Percentiles rank a stretch among this genome's conserved stretches.
phyloP scores from a whole-genome alignment of 495 filamentous ascomycete genomes.

The Penicillium pancosmium region DNA sequence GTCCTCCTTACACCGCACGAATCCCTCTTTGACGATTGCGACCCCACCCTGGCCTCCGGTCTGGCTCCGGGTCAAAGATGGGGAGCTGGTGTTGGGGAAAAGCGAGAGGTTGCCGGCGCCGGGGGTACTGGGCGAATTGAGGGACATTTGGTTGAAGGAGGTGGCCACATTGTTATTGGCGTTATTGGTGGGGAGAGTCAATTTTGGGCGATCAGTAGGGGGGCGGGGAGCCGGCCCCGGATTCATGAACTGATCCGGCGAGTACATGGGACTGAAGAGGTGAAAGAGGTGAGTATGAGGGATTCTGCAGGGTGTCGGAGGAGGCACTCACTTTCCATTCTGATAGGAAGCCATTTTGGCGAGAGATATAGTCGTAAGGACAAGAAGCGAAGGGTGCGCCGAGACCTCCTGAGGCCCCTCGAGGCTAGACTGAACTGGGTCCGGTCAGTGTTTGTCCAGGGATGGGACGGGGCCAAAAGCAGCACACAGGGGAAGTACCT shows the following conservation, averaged over 20 bases:
- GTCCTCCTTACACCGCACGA: slow-evolving; percentile 85
- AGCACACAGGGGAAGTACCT: background rate
- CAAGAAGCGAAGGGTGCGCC: slow-evolving; percentile 24
- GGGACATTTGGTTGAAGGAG: slow-evolving; percentile 73
- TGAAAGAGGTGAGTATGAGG: background rate
- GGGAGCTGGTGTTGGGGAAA: slow-evolving; percentile 64
- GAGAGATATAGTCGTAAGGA: slow-evolving; percentile 13
- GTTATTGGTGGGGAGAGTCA: slow-evolving; percentile 67
- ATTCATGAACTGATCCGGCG: slow-evolving; percentile 86
- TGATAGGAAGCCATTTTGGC: slow-evolving; percentile 34
- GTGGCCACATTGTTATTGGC: slow-evolving; percentile 63
- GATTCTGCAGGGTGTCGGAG: background rate
- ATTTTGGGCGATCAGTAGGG: slow-evolving; percentile 79
- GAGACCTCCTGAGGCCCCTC: slow-evolving; percentile 32
- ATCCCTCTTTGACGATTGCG: slow-evolving; percentile 84
- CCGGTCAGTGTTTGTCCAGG: slow-evolving; percentile 8
- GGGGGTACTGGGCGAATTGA: slow-evolving; percentile 68
- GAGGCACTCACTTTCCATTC: slow-evolving; percentile 38
- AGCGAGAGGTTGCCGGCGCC: slow-evolving; percentile 49
- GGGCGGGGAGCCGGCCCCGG: slow-evolving; percentile 92
- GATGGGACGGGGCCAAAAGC: no score
- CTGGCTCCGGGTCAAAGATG: slow-evolving; percentile 65
- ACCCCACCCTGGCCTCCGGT: slow-evolving; percentile 64
- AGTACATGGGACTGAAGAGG: slow-evolving; percentile 55
- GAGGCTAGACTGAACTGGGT: slow-evolving; percentile 11